Evolutionary conservation across 176 grass and related monocot species (phyloP), one percentile per base, ranked within the genome.

Genomic region (Cenchrus purpureus): DNA sequence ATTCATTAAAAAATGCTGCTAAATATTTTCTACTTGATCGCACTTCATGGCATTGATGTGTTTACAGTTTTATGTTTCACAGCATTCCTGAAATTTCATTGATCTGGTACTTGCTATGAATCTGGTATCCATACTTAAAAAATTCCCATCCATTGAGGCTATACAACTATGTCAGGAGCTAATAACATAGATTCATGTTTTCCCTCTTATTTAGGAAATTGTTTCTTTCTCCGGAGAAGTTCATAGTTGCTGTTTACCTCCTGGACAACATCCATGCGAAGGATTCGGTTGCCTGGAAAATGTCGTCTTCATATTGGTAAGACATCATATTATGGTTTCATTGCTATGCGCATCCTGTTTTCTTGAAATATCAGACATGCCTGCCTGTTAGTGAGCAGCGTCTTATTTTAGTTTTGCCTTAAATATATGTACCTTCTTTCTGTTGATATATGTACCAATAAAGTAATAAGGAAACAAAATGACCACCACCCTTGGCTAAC

Each of bases 281-380:
- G 78, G 75, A 75, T 86, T 67, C 69, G 85, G 81, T 44, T 92
- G 97, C 71, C 76, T 98, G 49, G 59, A 71, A 37, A 92, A 91
- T 81, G 86, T 86, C 63, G 63, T 82, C 86, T 86, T 83, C 31
- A 82, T 80, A 75, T 71, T 95, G 96, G 96, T 95, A 95, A 85
- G 70, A 74, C n/a, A 65, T 65, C 50, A 84, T 69, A 66, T 82
- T 45, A 37, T 63, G 25, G 53, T 61, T 55, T 78, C 5, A 1
- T 48, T 87, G 52, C 19, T 63, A 65, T 22, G 52, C 49, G 8
- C n/a, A 46, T 15, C 56, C 29, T 17, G 14, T 79, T 77, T 79
- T 74, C 54, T 31, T 56, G 50, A 89, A 60, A 51, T 84, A 42
- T 49, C 28, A 67, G 16, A 49, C 10, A 43, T 85, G 60, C 34